A percentile compares a stretch with the other conserved stretches of the same genome.
Conservation (phyloP, 352 stramenopile species). For the Globisporangium takayamanum region DNA sequence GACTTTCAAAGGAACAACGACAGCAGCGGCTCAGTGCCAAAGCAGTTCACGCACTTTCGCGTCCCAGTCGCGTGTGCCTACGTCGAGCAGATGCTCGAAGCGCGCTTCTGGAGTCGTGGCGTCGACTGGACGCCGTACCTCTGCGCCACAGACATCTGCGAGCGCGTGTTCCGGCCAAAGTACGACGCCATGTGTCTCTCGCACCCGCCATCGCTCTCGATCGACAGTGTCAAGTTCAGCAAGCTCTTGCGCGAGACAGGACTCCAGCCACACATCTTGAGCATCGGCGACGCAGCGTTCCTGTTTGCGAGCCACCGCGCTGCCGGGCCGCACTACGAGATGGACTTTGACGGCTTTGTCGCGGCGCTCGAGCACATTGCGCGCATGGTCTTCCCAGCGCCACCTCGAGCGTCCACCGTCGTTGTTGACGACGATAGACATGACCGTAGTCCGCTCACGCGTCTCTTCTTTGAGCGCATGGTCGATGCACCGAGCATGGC, state of each 20-base stretch:
- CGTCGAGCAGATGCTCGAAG: conserved; percentile 38
- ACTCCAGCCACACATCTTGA: conserved; percentile 36
- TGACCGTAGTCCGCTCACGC: conserved; percentile 9
- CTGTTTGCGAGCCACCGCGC: conserved; percentile 44
- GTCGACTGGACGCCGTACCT: conserved; percentile 41
- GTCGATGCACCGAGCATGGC: conserved; percentile 34
- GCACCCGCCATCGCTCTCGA: conserved; percentile 30
- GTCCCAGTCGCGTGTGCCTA: conserved; percentile 21
- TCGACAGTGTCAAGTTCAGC: conserved; percentile 78
- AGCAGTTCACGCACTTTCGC: conserved; percentile 28
- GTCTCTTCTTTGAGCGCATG: conserved; percentile 42
- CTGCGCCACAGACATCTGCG: conserved; percentile 24
- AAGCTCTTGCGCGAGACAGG: conserved; percentile 61
- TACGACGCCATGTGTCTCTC: conserved; percentile 43
- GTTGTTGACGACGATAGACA: not conserved
- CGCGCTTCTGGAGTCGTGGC: conserved; percentile 45
- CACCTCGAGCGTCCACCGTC: not conserved
- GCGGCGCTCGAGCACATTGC: conserved; percentile 34
- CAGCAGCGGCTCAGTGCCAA: not conserved
- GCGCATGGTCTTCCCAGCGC: conserved; percentile 19
- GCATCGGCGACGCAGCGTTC: conserved; percentile 59
- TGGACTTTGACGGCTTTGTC: conserved; percentile 50
- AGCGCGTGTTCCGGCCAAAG: conserved; percentile 26
- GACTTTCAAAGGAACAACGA: conserved; percentile 22
- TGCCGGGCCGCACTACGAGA: conserved; percentile 42